These are phyloP conservation scores for Fusarium nygamai DNA, from an alignment of 2,329 filamentous ascomycete species.

Conservation along the genomic window DNA sequence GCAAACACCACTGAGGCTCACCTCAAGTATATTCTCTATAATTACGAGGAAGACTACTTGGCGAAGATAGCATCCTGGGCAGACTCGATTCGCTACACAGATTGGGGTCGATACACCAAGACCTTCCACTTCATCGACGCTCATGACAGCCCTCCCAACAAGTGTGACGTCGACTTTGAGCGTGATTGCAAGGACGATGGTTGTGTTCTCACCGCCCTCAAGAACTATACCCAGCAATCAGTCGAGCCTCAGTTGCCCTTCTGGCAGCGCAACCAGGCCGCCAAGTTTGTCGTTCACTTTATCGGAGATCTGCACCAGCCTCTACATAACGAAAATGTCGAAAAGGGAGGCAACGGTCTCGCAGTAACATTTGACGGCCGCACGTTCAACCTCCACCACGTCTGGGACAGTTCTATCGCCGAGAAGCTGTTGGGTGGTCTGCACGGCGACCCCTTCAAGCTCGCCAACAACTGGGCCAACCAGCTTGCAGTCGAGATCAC, in stretches of 20 bases:
- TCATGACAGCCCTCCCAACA: slow-evolving; percentile 67
- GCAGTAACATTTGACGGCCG: slow-evolving; percentile 68
- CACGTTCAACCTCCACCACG: slow-evolving; percentile 73
- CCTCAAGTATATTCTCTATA: slow-evolving; percentile 67
- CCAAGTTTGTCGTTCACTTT: slow-evolving; percentile 75
- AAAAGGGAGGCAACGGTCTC: slow-evolving; percentile 75
- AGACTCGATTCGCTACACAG: slow-evolving; percentile 72
- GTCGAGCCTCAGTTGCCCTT: slow-evolving; percentile 57
- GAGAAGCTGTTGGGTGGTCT: slow-evolving; percentile 71
- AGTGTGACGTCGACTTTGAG: slow-evolving; percentile 65
- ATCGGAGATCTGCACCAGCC: slow-evolving; percentile 77
- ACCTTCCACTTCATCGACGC: slow-evolving; percentile 77
- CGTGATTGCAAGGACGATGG: slow-evolving; percentile 70
- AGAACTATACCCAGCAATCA: slow-evolving; percentile 68
- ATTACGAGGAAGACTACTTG: slow-evolving; percentile 66
- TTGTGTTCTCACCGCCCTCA: slow-evolving; percentile 70
- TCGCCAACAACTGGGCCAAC: slow-evolving; percentile 66
- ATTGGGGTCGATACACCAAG: slow-evolving; percentile 69
- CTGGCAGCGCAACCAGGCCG: slow-evolving; percentile 64
- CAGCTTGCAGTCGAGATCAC: slow-evolving; percentile 64
- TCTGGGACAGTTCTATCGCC: slow-evolving; percentile 78
- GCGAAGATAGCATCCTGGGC: slow-evolving; percentile 74
- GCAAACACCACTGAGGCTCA: slow-evolving; percentile 63
- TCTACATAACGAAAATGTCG: slow-evolving; percentile 71
- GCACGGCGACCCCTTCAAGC: slow-evolving; percentile 58